phyloP scores from a whole-genome alignment of 2,329 filamentous ascomycete genomes.

The Zarea fungicola region DNA sequence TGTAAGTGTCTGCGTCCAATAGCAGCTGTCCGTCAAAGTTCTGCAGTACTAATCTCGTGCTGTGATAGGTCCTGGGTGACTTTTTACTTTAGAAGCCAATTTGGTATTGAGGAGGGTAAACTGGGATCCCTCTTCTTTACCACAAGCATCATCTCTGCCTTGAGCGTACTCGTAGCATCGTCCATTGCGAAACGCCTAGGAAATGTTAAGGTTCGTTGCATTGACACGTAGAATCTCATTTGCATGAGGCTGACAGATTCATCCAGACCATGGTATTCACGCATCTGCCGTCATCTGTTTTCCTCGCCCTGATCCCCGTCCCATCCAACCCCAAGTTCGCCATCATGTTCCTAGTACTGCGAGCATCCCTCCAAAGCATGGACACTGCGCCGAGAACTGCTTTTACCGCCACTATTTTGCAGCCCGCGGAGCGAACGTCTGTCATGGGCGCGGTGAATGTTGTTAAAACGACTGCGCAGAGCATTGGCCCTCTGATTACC shows the following conservation, averaged over 20 bases:
- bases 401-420: constrained; percentile 61
- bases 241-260: background rate
- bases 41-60: constrained; percentile 42
- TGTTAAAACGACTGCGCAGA: constrained; percentile 60
- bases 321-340: constrained; percentile 49
- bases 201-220: constrained; percentile 54
- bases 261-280: constrained; percentile 67
- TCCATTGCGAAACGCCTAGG: constrained; percentile 51
- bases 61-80: constrained; percentile 52
- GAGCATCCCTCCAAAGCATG: constrained; percentile 61
- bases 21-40: constrained; percentile 40
- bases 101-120: constrained; percentile 41
- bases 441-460: constrained; percentile 68
- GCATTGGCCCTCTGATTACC: constrained; percentile 57
- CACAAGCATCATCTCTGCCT: constrained; percentile 45
- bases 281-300: constrained; percentile 63
- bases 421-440: constrained; percentile 61
- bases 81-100: constrained; percentile 48
- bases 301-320: constrained; percentile 57
- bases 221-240: background rate
- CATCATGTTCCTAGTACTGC: constrained; percentile 55
- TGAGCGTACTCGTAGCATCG: constrained; percentile 48
- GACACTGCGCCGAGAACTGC: constrained; percentile 65
- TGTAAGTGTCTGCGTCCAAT: constrained; percentile 38
- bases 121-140: constrained; percentile 52